Conservation (phyloP, 2,329 filamentous ascomycete genomes). For the Cladobotryum protrusum region DNA sequence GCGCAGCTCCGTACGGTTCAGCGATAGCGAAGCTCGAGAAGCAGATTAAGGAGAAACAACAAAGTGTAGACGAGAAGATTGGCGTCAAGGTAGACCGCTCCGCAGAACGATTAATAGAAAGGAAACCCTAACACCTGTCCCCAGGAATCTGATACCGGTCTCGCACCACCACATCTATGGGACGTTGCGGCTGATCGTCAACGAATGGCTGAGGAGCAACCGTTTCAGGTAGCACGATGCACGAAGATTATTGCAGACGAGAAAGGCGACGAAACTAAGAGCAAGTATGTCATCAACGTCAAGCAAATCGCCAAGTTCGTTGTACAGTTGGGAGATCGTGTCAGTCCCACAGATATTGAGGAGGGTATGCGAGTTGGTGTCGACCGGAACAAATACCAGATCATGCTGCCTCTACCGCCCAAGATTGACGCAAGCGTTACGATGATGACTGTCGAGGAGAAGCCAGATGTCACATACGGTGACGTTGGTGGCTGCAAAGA, state of each 20-base stretch:
- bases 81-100: conserved; percentile 59
- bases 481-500: conserved; percentile 99
- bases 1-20: conserved; percentile 88
- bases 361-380: conserved; percentile 99
- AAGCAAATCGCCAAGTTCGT: conserved; percentile 99
- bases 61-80: conserved; percentile 98
- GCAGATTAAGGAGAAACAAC: conserved; percentile 98
- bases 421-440: conserved; percentile 99
- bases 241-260: conserved; percentile 99
- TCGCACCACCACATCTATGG: conserved; percentile 97
- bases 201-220: conserved; percentile 97
- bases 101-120: background rate
- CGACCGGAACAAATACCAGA: conserved; percentile 98
- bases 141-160: conserved; percentile 94
- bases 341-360: conserved; percentile 97
- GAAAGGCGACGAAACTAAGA: conserved; percentile 87
- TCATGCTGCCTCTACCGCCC: conserved; percentile 87
- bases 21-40: conserved; percentile 97
- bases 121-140: conserved; percentile 16
- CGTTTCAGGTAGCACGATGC: conserved; percentile 92
- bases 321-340: conserved; percentile 92
- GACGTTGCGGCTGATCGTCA: conserved; percentile 96
- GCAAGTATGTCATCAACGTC: conserved; percentile 99
- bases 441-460: conserved; percentile 99
- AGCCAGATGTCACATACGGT: conserved; percentile 97